Conservation (phyloP, 495 filamentous ascomycete genomes). For the Staphylotrichum longicolle region DNA sequence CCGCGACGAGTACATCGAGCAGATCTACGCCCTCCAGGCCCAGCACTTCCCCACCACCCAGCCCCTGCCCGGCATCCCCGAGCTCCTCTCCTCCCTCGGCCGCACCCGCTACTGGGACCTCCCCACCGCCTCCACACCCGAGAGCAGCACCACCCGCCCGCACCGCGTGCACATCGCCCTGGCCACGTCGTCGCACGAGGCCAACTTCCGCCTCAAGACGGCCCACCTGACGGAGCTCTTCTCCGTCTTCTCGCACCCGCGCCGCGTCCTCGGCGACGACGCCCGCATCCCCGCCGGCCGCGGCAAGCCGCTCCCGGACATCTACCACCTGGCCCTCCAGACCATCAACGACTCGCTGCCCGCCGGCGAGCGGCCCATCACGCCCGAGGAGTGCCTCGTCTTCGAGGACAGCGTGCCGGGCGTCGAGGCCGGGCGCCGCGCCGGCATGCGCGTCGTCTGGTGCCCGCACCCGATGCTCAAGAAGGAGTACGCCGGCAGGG, state of each 20-base stretch:
- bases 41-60: slow-evolving; percentile 68
- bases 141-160: slow-evolving; percentile 21
- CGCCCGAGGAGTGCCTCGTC: slow-evolving; percentile 85
- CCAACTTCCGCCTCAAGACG: slow-evolving; percentile 80
- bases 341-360: slow-evolving; percentile 73
- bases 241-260: slow-evolving; percentile 61
- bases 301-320: slow-evolving; percentile 93
- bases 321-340: slow-evolving; percentile 83
- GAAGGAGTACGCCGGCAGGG: slow-evolving; percentile 70
- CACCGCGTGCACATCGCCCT: slow-evolving; percentile 74
- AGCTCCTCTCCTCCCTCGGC: slow-evolving; percentile 59
- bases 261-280: slow-evolving; percentile 84
- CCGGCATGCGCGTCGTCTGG: slow-evolving; percentile 96
- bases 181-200: slow-evolving; percentile 70
- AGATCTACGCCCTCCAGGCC: slow-evolving; percentile 60
- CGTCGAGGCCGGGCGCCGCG: slow-evolving; percentile 84
- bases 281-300: slow-evolving; percentile 70
- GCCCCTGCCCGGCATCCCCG: slow-evolving; percentile 74
- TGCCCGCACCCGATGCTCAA: slow-evolving; percentile 79
- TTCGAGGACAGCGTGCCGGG: slow-evolving; percentile 95
- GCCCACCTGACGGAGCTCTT: slow-evolving; percentile 72
- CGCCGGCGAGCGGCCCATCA: slow-evolving; percentile 64
- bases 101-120: slow-evolving; percentile 47
- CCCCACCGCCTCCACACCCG: background rate
- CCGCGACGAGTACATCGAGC: slow-evolving; percentile 57